Base-by-base conservation (phyloP, 192 early-diverging fungal genomes). In the Podila verticillata region DNA sequence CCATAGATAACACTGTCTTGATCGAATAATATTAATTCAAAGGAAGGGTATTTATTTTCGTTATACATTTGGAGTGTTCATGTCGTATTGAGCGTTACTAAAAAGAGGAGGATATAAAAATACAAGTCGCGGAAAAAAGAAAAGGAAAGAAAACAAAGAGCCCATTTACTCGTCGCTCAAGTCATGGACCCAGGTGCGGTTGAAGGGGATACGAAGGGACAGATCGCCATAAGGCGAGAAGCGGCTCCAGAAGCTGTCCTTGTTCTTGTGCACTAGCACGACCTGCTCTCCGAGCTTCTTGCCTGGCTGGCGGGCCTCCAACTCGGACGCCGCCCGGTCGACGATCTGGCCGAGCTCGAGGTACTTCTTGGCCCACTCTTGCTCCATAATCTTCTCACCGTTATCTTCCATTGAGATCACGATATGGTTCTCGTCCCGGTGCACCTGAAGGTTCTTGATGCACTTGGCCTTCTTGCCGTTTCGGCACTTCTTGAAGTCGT, bases 141-240 rank as follows among this genome's bases (percentile, higher is more conserved):
- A 1, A 51, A 22, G 17, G 15, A 20, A 22, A 51, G n/a, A 20
- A 7, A 54, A 6, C 49, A 15, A 6, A 20, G 10, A 8, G 49
- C 49, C 31, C 20, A 20, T 36, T 19, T 79, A 70, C 44, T 70
- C 64, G 30, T 80, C 77, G 5, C 39, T 35, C 15, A 80, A 59
- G 63, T 80, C 77, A 22, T 72, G 69, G 32, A 80, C 29, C 77
- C 77, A 80, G n/a, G 58, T 66, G 20, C 77, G 77, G 30, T 64
- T 49, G 3, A 80, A 54, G 4, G 77, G 77, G 15, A 80, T 48
- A 15, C 77, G 69, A 30, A 72, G 51, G 7, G 60, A 30, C 29
- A 80, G 26, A 57, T 80, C 61, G 12, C 70, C 70, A 20, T 60
- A 63, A 26, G 57, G 54, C 19, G 77, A 80, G 5, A 72, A 65